phyloP scores from a whole-genome alignment of 1,284 basidiomycete genomes.

The Agaricales sp. region DNA sequence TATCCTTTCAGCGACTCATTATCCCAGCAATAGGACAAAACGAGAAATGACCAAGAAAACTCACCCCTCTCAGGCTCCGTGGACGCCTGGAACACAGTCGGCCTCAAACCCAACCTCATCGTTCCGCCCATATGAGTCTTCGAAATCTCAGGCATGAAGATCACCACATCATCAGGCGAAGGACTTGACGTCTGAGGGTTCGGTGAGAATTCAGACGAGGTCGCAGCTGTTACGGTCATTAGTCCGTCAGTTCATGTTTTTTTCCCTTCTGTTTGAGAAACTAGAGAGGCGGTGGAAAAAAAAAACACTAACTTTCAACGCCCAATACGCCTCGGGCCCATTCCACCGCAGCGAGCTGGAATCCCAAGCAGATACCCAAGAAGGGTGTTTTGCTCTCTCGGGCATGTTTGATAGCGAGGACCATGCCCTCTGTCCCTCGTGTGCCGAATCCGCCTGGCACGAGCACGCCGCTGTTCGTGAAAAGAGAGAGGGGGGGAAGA shows the following conservation, averaged over 20 bases:
- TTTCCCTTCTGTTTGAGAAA: too few species aligned
- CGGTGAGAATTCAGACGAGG: too few species aligned
- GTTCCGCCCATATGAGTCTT: conserved; percentile 98
- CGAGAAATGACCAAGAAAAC: too few species aligned
- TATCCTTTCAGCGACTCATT: too few species aligned
- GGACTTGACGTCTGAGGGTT: too few species aligned
- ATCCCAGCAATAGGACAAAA: too few species aligned
- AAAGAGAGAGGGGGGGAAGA: conserved; percentile 7
- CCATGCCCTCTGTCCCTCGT: conserved; percentile 96
- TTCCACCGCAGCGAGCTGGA: conserved; percentile 95
- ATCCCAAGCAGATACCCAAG: conserved; percentile 95
- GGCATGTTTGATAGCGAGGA: conserved; percentile 94
- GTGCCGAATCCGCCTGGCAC: conserved; percentile 94
- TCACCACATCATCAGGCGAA: conserved; percentile 72
- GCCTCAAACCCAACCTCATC: conserved; percentile 93
- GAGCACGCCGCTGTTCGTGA: conserved; percentile 78
- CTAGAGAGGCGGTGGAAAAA: conserved; percentile 6
- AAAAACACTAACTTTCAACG: conserved; percentile 41
- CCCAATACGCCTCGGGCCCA: conserved; percentile 86
- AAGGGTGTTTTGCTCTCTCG: conserved; percentile 93
- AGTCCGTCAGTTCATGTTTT: too few species aligned
- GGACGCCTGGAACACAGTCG: conserved; percentile 77
- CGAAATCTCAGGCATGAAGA: conserved; percentile 99
- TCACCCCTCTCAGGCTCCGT: too few species aligned
- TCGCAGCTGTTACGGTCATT: too few species aligned